Evolutionary conservation across 148 eudicot genomes (phyloP).

Genomic region (Amaranthus hypochondriacus): DNA sequence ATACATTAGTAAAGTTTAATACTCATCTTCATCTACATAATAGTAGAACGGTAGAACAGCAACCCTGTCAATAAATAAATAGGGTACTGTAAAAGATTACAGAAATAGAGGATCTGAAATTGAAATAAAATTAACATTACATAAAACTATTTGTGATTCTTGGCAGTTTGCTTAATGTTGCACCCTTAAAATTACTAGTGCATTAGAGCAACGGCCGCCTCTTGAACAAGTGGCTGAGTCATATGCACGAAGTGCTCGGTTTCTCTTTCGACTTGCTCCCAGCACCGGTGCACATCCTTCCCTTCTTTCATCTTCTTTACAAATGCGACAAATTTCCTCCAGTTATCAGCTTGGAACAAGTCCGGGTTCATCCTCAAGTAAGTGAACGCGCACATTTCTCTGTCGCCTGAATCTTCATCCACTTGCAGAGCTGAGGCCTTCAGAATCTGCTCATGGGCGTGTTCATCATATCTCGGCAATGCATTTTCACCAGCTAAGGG

Average conservation of each 20-base stretch:
- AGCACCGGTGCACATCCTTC: constrained; percentile 41
- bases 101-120: no score
- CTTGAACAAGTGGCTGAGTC: constrained; percentile 70
- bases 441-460: constrained; percentile 75
- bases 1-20: no score
- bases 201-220: constrained; percentile 77
- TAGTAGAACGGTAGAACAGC: no score
- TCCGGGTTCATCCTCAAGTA: constrained; percentile 89
- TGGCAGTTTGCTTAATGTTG: no score
- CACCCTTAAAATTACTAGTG: constrained; percentile 26
- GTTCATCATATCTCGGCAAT: constrained; percentile 74
- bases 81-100: no score
- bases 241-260: constrained; percentile 82
- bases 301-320: constrained; percentile 98
- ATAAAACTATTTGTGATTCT: no score
- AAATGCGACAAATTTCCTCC: constrained; percentile 76
- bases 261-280: constrained; percentile 84
- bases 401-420: constrained; percentile 37
- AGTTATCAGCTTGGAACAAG: constrained; percentile 72
- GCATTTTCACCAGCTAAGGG: constrained; percentile 91
- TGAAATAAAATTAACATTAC: no score
- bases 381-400: constrained; percentile 84
- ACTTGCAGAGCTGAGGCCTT: constrained; percentile 43
- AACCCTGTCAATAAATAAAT: no score
- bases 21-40: no score